Evolutionary conservation across 2,329 filamentous ascomycete species (phyloP).

Genomic region (Coniochaeta sp.): DNA sequence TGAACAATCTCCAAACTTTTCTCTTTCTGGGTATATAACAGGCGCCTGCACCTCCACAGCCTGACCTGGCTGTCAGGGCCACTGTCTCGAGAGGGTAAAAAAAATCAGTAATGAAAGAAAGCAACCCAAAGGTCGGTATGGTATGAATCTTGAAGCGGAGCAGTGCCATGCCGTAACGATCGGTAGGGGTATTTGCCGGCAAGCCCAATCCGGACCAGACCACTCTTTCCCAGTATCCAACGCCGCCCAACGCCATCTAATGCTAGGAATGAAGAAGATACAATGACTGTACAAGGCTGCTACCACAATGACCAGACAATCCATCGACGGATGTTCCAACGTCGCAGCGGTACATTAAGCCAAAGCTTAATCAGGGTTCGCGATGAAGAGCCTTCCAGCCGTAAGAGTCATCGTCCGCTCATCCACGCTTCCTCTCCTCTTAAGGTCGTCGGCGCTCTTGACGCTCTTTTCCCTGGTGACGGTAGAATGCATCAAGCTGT

Average conservation of each 20-base stretch:
- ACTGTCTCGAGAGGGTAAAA: background rate
- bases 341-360: background rate
- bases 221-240: background rate
- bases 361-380: slow-evolving; percentile 62
- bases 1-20: background rate
- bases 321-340: background rate
- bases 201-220: background rate
- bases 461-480: slow-evolving; percentile 58
- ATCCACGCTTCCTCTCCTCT: slow-evolving; percentile 73
- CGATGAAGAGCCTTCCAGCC: slow-evolving; percentile 69
- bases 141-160: background rate
- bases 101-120: background rate
- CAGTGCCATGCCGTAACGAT: background rate
- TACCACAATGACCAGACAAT: background rate
- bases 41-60: background rate
- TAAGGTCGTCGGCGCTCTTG: slow-evolving; percentile 63
- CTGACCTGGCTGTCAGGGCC: background rate
- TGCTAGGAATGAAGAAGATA: background rate
- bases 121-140: background rate
- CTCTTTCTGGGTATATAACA: background rate
- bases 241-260: background rate
- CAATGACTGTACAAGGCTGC: background rate
- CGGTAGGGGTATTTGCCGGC: background rate
- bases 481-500: slow-evolving; percentile 49
- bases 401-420: slow-evolving; percentile 72